These are phyloP conservation scores for Globisporangium apiculatum DNA, from an alignment of 352 stramenopile species.

Conservation along the genomic window DNA sequence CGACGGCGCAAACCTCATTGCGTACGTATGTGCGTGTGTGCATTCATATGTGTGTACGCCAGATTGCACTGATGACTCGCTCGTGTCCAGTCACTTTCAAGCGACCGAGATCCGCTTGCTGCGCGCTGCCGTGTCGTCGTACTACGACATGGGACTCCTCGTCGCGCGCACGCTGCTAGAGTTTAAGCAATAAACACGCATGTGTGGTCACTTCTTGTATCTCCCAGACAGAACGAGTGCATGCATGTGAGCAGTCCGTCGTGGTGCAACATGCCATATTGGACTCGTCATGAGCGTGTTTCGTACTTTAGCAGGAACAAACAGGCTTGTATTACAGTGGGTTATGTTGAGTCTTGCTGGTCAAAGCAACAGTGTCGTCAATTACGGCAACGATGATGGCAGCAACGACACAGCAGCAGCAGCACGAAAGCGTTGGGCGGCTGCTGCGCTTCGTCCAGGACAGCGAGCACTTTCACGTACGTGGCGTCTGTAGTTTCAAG, in stretches of 20 bases:
- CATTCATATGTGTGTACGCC: no score
- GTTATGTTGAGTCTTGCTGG: no score
- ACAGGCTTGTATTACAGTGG: conserved; percentile 5
- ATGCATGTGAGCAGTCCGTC: not conserved
- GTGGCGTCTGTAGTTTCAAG: not conserved
- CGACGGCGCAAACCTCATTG: conserved; percentile 49
- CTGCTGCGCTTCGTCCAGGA: conserved; percentile 33
- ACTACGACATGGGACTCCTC: conserved; percentile 83
- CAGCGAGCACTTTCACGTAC: conserved; percentile 38
- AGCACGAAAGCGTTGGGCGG: conserved; percentile 24
- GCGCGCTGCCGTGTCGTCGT: conserved; percentile 78
- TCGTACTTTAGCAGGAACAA: not conserved
- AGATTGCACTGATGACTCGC: no score
- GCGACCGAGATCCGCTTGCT: conserved; percentile 79
- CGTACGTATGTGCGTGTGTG: conserved; percentile 33
- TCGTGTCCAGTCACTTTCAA: conserved; percentile 55
- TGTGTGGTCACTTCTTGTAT: no score
- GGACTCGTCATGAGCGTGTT: not conserved
- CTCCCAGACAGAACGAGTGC: not conserved
- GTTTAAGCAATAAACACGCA: conserved; percentile 64
- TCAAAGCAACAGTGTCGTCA: no score
- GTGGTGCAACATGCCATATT: no score
- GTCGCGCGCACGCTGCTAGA: conserved; percentile 71
- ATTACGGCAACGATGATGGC: not conserved
- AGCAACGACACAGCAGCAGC: conserved; percentile 3